Evolutionary conservation across 2,329 filamentous ascomycete species (phyloP), one percentile per base, ranked within the genome.

Genomic region (Colletotrichum scovillei): DNA sequence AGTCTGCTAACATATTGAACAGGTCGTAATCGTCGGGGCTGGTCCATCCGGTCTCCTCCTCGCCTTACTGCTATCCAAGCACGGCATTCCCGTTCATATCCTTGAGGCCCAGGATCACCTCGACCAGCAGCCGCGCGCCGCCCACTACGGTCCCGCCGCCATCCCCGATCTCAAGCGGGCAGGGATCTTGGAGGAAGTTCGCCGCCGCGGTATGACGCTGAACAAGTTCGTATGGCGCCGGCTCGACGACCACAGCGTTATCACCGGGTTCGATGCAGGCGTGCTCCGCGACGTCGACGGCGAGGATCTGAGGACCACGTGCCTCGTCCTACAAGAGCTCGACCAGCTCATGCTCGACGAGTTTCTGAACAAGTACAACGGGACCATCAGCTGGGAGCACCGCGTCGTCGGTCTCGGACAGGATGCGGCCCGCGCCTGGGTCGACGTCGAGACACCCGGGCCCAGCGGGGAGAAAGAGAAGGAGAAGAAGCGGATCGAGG

Each of bases 41-140:
- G 87, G 87, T 22, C 87, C 87, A 1, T 85, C 86, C 0, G 86
- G 87, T 22, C 82, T 88, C 2, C 80, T 88, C 8, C 82, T 86
- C n/a, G 84, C 83, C 16, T 82, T 90, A 3, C 83, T 91, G 2
- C 85, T 91, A 7, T 84, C 88, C 24, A 86, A 87, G 75, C 84
- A 87, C 65, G 84, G 85, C 57, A 88, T 91, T 72, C 81, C 84
- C 35, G 86, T 88, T 56, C 86, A 86, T 28, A 83, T 91, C 26
- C 82, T 92, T 66, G 91, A 93, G 76, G 86, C 87, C 3, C 84
- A 86, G 2, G 78, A 84, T 30, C 82, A 86, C 67, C 84, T 92
- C 58, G 89, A 91, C 81, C 83, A 87, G 70, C 89, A 89, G 70
- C 91, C 91, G 0, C 88, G 91, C 32, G 91, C 91, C 16, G 88